A percentile compares a stretch with the other conserved stretches of the same genome.
phyloP scores from a whole-genome alignment of 371 early-diverging fungal genomes.

The Phascolomyces articulosus region DNA sequence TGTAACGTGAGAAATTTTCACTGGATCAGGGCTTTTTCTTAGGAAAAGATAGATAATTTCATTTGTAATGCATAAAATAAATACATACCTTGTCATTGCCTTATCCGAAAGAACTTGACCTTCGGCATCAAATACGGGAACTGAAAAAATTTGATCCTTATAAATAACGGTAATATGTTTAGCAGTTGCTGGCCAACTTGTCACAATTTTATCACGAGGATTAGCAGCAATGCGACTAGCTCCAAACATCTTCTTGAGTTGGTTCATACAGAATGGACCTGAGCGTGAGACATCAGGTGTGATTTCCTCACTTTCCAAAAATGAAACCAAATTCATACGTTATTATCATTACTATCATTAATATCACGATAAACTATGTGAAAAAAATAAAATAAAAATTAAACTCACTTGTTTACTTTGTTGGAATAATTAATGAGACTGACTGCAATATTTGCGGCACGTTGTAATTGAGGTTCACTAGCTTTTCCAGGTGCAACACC shows the following conservation, averaged over 20 bases:
- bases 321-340: no score
- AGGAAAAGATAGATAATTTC: neutral
- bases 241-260: slow-evolving; percentile 86
- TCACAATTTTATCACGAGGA: slow-evolving; percentile 70
- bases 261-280: slow-evolving; percentile 89
- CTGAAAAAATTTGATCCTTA: slow-evolving; percentile 80
- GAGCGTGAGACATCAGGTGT: slow-evolving; percentile 74
- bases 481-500: slow-evolving; percentile 54
- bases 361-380: no score
- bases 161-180: slow-evolving; percentile 84
- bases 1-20: no score
- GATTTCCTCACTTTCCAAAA: slow-evolving; percentile 48
- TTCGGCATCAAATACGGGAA: slow-evolving; percentile 71
- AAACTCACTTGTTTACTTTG: slow-evolving; percentile 63
- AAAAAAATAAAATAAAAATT: no score
- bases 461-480: slow-evolving; percentile 72
- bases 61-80: no score
- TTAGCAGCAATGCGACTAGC: slow-evolving; percentile 74
- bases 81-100: slow-evolving; percentile 61
- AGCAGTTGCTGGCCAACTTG: slow-evolving; percentile 71
- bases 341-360: no score
- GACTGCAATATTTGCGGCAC: slow-evolving; percentile 78
- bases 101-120: slow-evolving; percentile 70
- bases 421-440: slow-evolving; percentile 76
- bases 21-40: neutral